Conservation (phyloP, 345 rosid species). For the Moricandia moricandioides region DNA sequence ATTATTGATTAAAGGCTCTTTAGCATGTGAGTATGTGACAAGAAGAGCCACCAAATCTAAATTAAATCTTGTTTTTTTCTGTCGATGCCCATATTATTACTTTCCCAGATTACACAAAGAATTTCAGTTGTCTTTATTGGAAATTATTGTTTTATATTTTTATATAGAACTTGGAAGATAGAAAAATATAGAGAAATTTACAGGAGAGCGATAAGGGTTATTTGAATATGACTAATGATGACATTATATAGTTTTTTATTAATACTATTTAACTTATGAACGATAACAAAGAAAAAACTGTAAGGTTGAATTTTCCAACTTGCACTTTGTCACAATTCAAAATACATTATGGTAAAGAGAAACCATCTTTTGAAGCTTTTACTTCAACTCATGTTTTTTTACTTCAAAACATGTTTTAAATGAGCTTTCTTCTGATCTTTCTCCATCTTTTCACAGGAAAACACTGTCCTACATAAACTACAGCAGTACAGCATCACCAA, state of each 20-base stretch:
- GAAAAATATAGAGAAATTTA: not conserved
- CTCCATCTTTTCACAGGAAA: not conserved
- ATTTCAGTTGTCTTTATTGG: not conserved
- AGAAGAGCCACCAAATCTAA: conserved; percentile 39
- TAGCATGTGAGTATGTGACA: conserved; percentile 36
- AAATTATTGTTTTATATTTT: not conserved
- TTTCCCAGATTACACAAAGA: not conserved
- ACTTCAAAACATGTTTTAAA: not conserved
- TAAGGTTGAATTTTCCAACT: not conserved
- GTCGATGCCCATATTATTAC: not conserved
- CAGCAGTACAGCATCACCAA: not conserved
- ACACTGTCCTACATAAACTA: not conserved
- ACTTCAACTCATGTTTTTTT: not conserved
- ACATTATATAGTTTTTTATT: not conserved
- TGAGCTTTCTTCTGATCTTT: not conserved
- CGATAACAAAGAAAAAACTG: not conserved
- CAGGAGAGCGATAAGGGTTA: not conserved
- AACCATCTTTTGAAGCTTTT: not conserved
- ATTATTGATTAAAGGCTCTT: conserved; percentile 18
- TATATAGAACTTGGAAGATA: not conserved
- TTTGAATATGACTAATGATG: not conserved
- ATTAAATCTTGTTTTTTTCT: conserved; percentile 1
- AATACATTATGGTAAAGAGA: not conserved
- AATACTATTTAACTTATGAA: not conserved
- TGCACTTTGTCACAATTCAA: not conserved